phyloP scores from a whole-genome alignment of 768 basidiomycete genomes.

The Boletus reticulatus region DNA sequence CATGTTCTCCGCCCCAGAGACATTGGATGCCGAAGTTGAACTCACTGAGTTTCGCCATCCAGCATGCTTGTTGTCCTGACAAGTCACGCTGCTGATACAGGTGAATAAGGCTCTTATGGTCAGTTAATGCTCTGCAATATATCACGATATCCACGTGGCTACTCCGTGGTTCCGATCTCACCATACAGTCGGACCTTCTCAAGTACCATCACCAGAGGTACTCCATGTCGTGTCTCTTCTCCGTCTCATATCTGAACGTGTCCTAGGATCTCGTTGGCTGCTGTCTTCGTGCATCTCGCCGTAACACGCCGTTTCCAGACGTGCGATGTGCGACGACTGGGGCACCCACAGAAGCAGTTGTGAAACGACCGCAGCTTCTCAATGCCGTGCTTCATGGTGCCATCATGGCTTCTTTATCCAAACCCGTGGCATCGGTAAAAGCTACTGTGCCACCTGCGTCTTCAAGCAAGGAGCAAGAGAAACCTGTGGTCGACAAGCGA shows the following conservation, averaged over 20 bases:
- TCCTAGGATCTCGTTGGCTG: conserved; percentile 58
- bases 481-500: conserved; percentile 48
- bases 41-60: no score
- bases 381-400: conserved; percentile 60
- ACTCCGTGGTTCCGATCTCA: conserved; percentile 57
- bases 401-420: conserved; percentile 45
- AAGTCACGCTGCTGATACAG: no score
- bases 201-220: conserved; percentile 56
- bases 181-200: conserved; percentile 43
- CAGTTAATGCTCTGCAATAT: no score
- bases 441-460: conserved; percentile 10
- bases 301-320: conserved; percentile 53
- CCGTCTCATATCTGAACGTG: background rate
- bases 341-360: conserved; percentile 40
- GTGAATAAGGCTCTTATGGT: no score
- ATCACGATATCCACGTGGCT: conserved; percentile 85
- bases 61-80: no score
- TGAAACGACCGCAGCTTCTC: conserved; percentile 45
- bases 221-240: background rate
- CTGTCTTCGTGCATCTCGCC: conserved; percentile 65
- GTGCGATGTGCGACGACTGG: conserved; percentile 48
- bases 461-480: conserved; percentile 34
- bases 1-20: no score
- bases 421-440: conserved; percentile 26
- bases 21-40: no score